phyloP scores from a whole-genome alignment of 2,329 filamentous ascomycete species.

The Allantophomopsis lycopodina region DNA sequence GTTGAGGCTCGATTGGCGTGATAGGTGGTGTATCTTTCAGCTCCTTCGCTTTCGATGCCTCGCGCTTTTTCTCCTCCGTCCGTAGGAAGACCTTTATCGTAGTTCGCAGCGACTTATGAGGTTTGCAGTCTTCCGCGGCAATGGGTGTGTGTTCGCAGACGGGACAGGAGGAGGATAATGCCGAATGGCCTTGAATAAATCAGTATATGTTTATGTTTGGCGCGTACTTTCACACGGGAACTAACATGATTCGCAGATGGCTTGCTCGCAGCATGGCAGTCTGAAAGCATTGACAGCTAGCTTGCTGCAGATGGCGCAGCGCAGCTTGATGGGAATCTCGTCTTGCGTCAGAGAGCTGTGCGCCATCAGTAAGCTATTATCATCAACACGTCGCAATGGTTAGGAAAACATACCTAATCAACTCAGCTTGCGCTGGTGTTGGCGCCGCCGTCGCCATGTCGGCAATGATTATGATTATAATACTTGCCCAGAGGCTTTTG shows the following conservation, averaged over 20 bases:
- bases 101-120: constrained; percentile 81
- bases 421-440: constrained; percentile 17
- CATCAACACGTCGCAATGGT: background rate
- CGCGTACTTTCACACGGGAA: background rate
- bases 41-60: constrained; percentile 38
- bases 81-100: constrained; percentile 87
- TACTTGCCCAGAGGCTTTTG: too few relatives aligned
- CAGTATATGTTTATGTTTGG: constrained; percentile 3
- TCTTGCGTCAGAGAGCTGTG: constrained; percentile 30
- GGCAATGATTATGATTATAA: background rate
- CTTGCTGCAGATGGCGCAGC: constrained; percentile 87
- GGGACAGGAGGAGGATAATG: constrained; percentile 67
- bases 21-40: constrained; percentile 21
- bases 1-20: constrained; percentile 12
- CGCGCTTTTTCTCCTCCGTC: constrained; percentile 81
- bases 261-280: constrained; percentile 87
- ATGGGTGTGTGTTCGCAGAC: constrained; percentile 89
- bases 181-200: constrained; percentile 49
- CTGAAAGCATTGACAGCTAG: constrained; percentile 84
- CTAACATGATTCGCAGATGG: constrained; percentile 80
- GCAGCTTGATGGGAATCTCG: constrained; percentile 89
- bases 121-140: constrained; percentile 72
- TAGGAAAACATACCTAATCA: constrained; percentile 15
- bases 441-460: constrained; percentile 14
- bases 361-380: constrained; percentile 4